A percentile compares a stretch with the other conserved stretches of the same genome.
These are phyloP conservation scores for Phytophthora kernoviae DNA, from an alignment of 352 stramenopile genomes.

Conservation along the genomic window DNA sequence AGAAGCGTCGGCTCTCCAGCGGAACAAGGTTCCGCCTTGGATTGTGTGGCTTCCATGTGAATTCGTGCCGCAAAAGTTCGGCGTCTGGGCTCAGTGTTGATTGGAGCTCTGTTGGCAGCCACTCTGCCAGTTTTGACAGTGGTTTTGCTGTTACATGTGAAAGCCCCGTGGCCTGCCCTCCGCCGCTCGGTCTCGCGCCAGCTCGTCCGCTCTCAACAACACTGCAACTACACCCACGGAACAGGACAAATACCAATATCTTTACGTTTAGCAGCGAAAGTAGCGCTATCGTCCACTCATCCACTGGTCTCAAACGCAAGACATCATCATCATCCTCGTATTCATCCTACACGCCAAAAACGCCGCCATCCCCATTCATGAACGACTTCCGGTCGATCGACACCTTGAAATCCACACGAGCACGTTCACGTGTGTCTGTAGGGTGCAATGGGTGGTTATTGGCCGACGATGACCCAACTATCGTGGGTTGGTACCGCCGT, in stretches of 20 bases:
- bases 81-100: constrained; percentile 1
- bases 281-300: constrained; percentile 7
- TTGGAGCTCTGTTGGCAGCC: constrained; percentile 10
- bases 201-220: constrained; percentile 10
- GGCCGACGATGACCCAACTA: constrained; percentile 23
- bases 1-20: constrained; percentile 12
- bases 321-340: constrained; percentile 15
- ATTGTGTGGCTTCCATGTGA: constrained; percentile 21
- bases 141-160: constrained; percentile 18
- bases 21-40: constrained; percentile 20
- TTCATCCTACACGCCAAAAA: constrained; percentile 17
- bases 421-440: constrained; percentile 34
- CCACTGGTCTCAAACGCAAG: constrained; percentile 26
- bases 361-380: constrained; percentile 20
- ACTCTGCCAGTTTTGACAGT: constrained; percentile 20
- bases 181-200: constrained; percentile 17
- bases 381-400: constrained; percentile 15
- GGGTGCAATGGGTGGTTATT: constrained; percentile 39
- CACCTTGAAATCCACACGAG: constrained; percentile 20
- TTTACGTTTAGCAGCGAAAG: constrained; percentile 9
- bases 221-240: constrained; percentile 19
- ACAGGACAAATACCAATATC: constrained; percentile 6
- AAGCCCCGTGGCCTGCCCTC: constrained; percentile 24
- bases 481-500: constrained; percentile 18
- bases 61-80: constrained; percentile 7